Evolutionary conservation across 2,329 filamentous ascomycete species (phyloP), one percentile per base, ranked within the genome.

Genomic region (Fusarium gaditjirri): DNA sequence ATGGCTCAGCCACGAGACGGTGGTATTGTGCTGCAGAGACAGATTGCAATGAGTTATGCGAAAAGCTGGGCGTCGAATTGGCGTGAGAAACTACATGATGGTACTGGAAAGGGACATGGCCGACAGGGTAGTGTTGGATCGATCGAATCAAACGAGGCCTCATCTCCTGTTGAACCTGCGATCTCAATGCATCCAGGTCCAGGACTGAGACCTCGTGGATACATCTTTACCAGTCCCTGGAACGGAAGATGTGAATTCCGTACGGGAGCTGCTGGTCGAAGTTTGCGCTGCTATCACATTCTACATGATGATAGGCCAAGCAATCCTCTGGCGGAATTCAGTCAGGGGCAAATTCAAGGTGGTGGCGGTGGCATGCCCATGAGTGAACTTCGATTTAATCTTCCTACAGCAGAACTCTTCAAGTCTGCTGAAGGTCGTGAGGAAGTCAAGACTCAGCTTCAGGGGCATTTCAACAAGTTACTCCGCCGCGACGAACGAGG

Each of bases 361-460:
- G 65, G 61, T 4, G 68, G 68, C 7, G 56, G 59, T 1, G 53
- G 69, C 2, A 73, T 73, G 67, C 85, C 75, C 17, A 75, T 97
- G 31, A 97, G 94, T 80, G 95, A 98, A 81, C 84, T 98, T 65
- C 90, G 95, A 23, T 98, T 97, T 85, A 97, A 97, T 79, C 87
- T 97, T 1, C 94, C 94, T 2, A 89, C 87, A 53, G 79, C 83
- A 21, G 85, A 89, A 36, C 62, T 88, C 6, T 84, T 88, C 50
- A 77, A 79, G 23, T 76, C 80, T 2, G 78, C 81, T 5, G 80
- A 80, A 39, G 80, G 81, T 11, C 71, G 77, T 10, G 74, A 76
- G 25, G 77, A 76, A 49, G 78, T 80, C 59, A 80, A 77, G 58
- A 78, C 75, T 12, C 80, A 81, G 35, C 73, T 81, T 25, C 83